These are phyloP conservation scores for Plasmodium knowlesi DNA, from an alignment of 169 alveolate species.

Conservation along the genomic window DNA sequence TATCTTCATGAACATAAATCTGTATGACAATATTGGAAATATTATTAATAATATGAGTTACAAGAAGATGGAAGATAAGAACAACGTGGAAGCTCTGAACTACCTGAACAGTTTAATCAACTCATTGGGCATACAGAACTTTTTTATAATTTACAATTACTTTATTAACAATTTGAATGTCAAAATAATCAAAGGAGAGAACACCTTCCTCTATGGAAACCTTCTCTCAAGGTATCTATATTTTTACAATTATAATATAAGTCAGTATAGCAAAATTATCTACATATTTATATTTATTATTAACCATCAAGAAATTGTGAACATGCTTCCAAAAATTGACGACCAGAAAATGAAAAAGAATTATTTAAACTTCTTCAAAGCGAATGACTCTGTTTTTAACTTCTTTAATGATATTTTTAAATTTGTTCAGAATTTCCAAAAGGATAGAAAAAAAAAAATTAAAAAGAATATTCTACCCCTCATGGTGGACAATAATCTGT, in stretches of 20 bases:
- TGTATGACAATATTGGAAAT: constrained; percentile 69
- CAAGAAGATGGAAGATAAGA: constrained; percentile 70
- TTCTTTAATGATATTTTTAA: constrained; percentile 72
- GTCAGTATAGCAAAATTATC: constrained; percentile 76
- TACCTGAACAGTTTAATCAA: constrained; percentile 44
- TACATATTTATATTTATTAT: constrained; percentile 71
- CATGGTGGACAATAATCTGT: constrained; percentile 30
- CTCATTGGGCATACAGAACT: constrained; percentile 63
- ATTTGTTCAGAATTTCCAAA: constrained; percentile 74
- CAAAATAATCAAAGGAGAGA: constrained; percentile 60
- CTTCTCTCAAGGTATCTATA: constrained; percentile 50
- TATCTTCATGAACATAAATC: constrained; percentile 72
- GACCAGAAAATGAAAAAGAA: constrained; percentile 74
- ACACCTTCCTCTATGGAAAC: constrained; percentile 65
- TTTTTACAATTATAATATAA: constrained; percentile 69
- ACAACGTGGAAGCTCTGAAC: constrained; percentile 61
- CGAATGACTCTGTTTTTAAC: constrained; percentile 73
- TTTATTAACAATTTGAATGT: constrained; percentile 72
- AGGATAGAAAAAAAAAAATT: constrained; percentile 53
- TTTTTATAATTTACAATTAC: constrained; percentile 65
- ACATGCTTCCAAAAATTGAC: constrained; percentile 64
- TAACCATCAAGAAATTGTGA: constrained; percentile 59
- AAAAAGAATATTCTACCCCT: constrained; percentile 42
- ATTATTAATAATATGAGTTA: constrained; percentile 70
- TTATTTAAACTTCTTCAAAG: constrained; percentile 71